A percentile compares a stretch with the other conserved stretches of the same genome.
These are phyloP conservation scores for Metrosideros polymorpha DNA, from an alignment of 441 rosid genomes.

Conservation along the genomic window DNA sequence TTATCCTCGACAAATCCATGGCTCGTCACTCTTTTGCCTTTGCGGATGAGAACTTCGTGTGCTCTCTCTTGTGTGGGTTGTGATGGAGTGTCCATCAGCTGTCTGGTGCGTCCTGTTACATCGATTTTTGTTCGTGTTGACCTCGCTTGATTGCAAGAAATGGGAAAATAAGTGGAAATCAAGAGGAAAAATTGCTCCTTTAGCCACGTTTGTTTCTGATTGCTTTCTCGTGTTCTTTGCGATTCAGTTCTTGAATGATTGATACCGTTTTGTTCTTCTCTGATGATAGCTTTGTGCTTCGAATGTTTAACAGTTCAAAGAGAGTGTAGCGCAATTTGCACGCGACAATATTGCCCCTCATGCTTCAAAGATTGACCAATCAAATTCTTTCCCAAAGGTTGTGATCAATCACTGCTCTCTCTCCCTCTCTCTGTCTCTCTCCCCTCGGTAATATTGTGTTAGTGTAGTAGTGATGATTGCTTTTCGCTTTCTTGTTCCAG, in stretches of 20 bases:
- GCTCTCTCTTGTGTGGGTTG: neutral
- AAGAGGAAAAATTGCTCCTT: neutral
- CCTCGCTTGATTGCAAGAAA: neutral
- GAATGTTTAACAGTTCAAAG: conserved; percentile 53
- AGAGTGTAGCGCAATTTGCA: conserved; percentile 78
- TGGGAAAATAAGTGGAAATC: neutral
- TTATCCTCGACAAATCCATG: neutral
- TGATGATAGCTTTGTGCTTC: neutral
- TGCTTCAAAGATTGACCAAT: conserved; percentile 57
- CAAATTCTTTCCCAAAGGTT: conserved; percentile 86
- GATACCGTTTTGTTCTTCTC: neutral
- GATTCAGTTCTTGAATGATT: neutral
- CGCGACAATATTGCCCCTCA: conserved; percentile 71
- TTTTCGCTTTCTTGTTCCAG: conserved; percentile 20
- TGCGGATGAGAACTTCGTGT: neutral
- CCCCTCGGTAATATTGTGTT: neutral
- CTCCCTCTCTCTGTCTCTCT: neutral
- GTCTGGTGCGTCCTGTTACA: neutral
- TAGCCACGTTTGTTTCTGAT: neutral
- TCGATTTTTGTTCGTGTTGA: neutral
- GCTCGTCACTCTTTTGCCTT: neutral
- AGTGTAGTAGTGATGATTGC: neutral
- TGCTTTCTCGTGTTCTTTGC: neutral
- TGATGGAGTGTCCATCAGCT: neutral
- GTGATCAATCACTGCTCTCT: neutral